A percentile compares a stretch with the other conserved stretches of the same genome.
phyloP scores from a whole-genome alignment of 2,329 filamentous ascomycete species.

The Ceratocystis lukuohia region DNA sequence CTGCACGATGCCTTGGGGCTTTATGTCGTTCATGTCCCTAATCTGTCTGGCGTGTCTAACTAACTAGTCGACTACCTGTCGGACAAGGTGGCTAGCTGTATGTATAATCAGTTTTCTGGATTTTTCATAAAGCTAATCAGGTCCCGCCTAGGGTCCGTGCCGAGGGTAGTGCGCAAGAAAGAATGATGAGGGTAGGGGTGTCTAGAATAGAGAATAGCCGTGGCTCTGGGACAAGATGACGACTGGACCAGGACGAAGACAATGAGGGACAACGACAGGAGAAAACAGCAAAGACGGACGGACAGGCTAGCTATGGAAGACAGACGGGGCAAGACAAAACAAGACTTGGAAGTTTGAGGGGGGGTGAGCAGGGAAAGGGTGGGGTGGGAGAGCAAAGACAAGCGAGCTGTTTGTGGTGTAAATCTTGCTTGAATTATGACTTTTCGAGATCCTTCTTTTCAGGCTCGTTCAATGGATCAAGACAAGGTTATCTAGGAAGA shows the following conservation, averaged over 20 bases:
- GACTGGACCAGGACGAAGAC: not conserved
- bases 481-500: not conserved
- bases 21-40: not conserved
- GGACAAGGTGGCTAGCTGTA: not conserved
- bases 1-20: not conserved
- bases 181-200: not conserved
- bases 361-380: not conserved
- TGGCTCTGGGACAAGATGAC: constrained; percentile 6
- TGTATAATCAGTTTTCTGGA: not conserved
- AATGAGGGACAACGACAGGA: not conserved
- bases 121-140: constrained; percentile 1
- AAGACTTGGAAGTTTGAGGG: not conserved
- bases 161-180: not conserved
- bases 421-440: not conserved
- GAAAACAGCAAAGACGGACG: not conserved
- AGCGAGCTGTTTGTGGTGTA: not conserved
- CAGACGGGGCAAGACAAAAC: not conserved
- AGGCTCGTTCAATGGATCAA: not conserved
- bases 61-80: not conserved
- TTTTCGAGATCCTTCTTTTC: not conserved
- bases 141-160: not conserved
- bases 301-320: not conserved
- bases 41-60: not conserved
- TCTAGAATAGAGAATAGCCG: not conserved
- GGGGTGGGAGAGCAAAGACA: not conserved